These are phyloP conservation scores for Wakefieldia striispora DNA, from an alignment of 768 basidiomycete species.

Conservation along the genomic window DNA sequence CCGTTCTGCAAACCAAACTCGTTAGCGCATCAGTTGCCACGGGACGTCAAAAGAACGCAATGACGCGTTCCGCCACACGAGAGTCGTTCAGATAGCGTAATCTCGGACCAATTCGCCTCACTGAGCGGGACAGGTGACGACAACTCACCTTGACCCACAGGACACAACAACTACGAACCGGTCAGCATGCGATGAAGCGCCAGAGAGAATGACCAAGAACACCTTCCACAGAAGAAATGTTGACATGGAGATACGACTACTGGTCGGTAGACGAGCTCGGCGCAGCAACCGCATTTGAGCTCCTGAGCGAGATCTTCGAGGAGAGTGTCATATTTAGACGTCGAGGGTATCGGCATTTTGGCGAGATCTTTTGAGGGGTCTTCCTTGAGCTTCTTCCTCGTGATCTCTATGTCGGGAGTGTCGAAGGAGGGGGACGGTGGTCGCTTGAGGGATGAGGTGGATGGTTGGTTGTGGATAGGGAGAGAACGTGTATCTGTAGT, in stretches of 20 bases:
- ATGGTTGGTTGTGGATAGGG: conserved; percentile 11
- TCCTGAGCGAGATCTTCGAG: conserved; percentile 68
- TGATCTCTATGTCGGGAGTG: conserved; percentile 42
- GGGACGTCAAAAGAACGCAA: neutral
- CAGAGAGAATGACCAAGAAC: conserved; percentile 13
- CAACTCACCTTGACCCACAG: conserved; percentile 81
- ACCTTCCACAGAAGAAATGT: conserved; percentile 93
- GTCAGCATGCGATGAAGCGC: conserved; percentile 42
- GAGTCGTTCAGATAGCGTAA: neutral
- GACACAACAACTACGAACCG: conserved; percentile 59
- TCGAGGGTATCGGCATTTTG: conserved; percentile 12
- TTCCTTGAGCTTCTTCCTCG: conserved; percentile 62
- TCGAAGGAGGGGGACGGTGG: conserved; percentile 61
- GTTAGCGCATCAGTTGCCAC: conserved; percentile 6
- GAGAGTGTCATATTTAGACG: conserved; percentile 34
- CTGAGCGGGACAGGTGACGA: neutral
- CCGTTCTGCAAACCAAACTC: conserved; percentile 56
- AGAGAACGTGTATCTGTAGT: conserved; percentile 4
- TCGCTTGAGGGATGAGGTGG: conserved; percentile 48
- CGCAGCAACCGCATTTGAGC: conserved; percentile 83
- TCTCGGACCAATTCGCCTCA: conserved; percentile 2
- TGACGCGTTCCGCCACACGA: neutral
- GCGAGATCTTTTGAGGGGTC: conserved; percentile 27
- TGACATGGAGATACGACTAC: conserved; percentile 83
- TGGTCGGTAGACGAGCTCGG: conserved; percentile 77